Evolutionary conservation across 371 early-diverging fungal genomes (phyloP).

Genomic region (Encephalitozoon hellem): DNA sequence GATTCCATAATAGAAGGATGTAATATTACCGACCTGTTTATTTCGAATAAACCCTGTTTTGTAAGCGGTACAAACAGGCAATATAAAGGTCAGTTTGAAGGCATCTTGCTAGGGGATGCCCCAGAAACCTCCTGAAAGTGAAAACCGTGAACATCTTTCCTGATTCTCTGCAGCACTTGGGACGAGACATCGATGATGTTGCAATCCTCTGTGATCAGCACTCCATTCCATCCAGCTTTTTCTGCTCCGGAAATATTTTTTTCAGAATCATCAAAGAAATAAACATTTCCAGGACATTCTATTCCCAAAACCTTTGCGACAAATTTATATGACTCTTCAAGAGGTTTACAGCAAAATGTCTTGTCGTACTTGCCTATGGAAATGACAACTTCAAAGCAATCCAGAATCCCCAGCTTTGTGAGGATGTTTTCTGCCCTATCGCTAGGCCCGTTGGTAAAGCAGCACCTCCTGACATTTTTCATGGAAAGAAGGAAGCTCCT

Average conservation of each 20-base stretch:
- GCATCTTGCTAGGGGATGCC: background rate
- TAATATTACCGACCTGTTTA: background rate
- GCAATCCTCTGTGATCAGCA: background rate
- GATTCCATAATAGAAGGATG: background rate
- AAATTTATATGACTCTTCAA: slow-evolving; percentile 31
- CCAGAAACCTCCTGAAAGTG: too few species aligned
- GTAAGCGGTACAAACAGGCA: background rate
- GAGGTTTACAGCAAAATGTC: slow-evolving; percentile 35
- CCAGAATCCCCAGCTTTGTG: slow-evolving; percentile 1
- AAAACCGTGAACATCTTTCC: background rate
- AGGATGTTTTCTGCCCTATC: slow-evolving; percentile 33
- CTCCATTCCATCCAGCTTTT: slow-evolving; percentile 35
- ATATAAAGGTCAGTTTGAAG: background rate
- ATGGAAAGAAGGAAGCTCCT: slow-evolving; percentile 15
- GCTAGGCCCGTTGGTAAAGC: slow-evolving; percentile 43
- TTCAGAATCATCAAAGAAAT: slow-evolving; percentile 44
- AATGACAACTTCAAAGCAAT: slow-evolving; percentile 43
- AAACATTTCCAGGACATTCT: slow-evolving; percentile 11
- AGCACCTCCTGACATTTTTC: slow-evolving; percentile 13
- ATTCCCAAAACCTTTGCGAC: slow-evolving; percentile 25
- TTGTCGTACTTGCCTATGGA: slow-evolving; percentile 30
- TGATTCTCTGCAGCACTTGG: background rate
- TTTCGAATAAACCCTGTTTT: background rate
- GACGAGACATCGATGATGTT: background rate
- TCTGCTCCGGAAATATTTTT: slow-evolving; percentile 28